Percentiles rank a stretch among this genome's conserved stretches.
Evolutionary conservation across 208 protist species (phyloP).

Genomic region (Tritrichomonas foetus): DNA sequence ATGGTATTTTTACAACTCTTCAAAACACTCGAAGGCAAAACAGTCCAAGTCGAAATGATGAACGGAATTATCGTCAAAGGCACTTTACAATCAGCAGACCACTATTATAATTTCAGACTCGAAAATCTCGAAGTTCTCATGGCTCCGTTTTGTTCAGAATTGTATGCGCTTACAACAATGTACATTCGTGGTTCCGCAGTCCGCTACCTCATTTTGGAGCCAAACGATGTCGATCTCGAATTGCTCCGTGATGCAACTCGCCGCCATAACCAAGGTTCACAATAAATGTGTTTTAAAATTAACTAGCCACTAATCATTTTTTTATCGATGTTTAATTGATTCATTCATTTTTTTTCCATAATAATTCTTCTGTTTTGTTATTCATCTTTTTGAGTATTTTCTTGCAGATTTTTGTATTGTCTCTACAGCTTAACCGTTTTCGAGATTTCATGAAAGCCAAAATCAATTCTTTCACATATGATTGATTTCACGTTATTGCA

Average conservation of each 20-base stretch:
- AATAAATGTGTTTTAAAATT: no score
- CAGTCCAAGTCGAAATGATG: background rate
- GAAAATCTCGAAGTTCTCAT: background rate
- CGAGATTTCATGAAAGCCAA: no score
- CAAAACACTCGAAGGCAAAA: background rate
- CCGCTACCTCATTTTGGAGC: background rate
- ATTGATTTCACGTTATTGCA: no score
- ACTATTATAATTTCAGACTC: background rate
- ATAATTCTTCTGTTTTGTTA: no score
- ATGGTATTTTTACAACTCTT: slow-evolving; percentile 15
- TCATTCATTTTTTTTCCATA: no score
- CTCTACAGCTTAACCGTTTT: no score
- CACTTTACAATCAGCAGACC: background rate
- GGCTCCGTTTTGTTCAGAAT: no score
- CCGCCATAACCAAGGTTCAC: background rate
- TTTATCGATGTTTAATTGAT: no score
- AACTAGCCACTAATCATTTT: no score
- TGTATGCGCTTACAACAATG: background rate
- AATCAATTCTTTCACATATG: no score
- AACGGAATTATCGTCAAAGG: background rate
- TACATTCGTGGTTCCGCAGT: background rate
- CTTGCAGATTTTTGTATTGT: no score
- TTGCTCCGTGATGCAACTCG: slow-evolving; percentile 30
- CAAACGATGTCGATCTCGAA: background rate
- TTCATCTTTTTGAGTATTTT: no score